Evolutionary conservation across 257 asterid genomes (phyloP).

Genomic region (Schizonepeta tenuifolia): DNA sequence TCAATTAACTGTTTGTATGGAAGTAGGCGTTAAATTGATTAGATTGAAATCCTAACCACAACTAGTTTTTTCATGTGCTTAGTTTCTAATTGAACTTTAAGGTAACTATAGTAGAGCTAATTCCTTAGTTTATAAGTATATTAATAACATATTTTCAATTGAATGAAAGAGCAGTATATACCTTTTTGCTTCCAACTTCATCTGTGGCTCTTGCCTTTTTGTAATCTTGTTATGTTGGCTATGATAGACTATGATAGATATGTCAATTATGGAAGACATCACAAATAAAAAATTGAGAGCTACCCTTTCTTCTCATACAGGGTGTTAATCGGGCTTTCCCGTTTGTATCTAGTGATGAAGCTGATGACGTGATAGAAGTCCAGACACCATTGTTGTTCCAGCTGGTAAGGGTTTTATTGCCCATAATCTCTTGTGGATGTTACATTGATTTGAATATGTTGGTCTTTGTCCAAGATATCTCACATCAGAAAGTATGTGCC

Average conservation of each 20-base stretch:
- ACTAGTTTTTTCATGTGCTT: neutral
- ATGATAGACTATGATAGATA: neutral
- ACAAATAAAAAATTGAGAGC: neutral
- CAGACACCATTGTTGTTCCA: constrained; percentile 92
- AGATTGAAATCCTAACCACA: neutral
- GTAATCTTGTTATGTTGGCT: constrained; percentile 2
- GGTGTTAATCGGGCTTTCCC: constrained; percentile 98
- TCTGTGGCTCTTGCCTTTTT: constrained; percentile 6
- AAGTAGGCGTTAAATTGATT: neutral
- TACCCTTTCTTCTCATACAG: constrained; percentile 52
- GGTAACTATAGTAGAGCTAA: neutral
- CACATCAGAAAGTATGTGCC: constrained; percentile 19
- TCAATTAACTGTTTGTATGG: neutral
- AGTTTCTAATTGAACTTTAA: neutral
- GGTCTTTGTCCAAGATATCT: constrained; percentile 21
- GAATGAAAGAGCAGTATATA: neutral
- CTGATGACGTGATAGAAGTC: constrained; percentile 77
- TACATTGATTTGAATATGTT: constrained; percentile 15
- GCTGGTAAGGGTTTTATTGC: constrained; percentile 58
- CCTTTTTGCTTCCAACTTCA: constrained; percentile 4
- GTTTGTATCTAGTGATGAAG: constrained; percentile 77
- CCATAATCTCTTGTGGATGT: constrained; percentile 16
- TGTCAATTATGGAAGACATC: neutral
- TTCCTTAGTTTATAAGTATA: neutral
- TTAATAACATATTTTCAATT: neutral